These are phyloP conservation scores for Echeveria elegans DNA, from an alignment of 164 flowering plant genomes.

Conservation along the genomic window DNA sequence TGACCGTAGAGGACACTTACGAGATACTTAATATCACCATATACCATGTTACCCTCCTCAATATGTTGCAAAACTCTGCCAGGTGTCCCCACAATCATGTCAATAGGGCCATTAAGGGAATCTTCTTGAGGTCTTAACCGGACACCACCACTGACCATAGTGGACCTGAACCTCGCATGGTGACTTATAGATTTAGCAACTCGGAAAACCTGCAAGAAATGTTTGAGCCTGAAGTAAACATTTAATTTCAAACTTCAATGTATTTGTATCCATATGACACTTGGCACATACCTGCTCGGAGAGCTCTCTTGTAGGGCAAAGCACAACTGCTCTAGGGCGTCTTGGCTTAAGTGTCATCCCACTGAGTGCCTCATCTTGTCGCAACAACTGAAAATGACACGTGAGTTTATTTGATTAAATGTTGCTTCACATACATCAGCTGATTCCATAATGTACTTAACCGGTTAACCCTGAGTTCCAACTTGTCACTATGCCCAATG, in stretches of 20 bases:
- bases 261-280: not conserved
- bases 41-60: slow-evolving; percentile 83
- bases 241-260: not conserved
- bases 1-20: slow-evolving; percentile 23
- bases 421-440: not conserved
- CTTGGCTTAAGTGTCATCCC: slow-evolving; percentile 83
- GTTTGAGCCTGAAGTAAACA: not conserved
- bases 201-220: slow-evolving; percentile 63
- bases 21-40: slow-evolving; percentile 92
- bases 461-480: too few relatives aligned
- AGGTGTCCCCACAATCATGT: slow-evolving; percentile 97
- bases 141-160: slow-evolving; percentile 95
- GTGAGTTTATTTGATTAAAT: not conserved
- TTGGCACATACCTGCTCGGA: slow-evolving; percentile 65
- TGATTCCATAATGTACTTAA: slow-evolving; percentile 2
- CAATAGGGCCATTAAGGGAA: slow-evolving; percentile 65
- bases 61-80: slow-evolving; percentile 97
- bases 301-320: slow-evolving; percentile 93
- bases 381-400: slow-evolving; percentile 46
- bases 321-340: slow-evolving; percentile 91
- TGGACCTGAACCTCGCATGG: slow-evolving; percentile 87
- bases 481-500: too few relatives aligned
- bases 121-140: slow-evolving; percentile 92
- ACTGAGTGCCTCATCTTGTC: slow-evolving; percentile 53
- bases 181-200: slow-evolving; percentile 89